A percentile compares a stretch with the other conserved stretches of the same genome.
These are phyloP conservation scores for Silene conica DNA, from an alignment of 148 eudicot species.

Conservation along the genomic window DNA sequence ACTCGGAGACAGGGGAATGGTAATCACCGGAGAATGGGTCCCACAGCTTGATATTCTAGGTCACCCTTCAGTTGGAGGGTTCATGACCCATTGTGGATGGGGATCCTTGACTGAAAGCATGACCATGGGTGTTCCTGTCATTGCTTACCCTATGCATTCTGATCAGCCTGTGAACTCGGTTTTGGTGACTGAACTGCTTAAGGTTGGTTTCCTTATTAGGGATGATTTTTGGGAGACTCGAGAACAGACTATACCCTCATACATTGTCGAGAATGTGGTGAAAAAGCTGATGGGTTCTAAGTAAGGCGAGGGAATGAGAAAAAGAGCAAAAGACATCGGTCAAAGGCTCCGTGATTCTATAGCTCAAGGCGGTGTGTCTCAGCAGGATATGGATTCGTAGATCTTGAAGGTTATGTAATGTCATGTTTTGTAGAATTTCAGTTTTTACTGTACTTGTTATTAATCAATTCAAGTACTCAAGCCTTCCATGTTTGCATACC, in stretches of 20 bases:
- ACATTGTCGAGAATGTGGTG: constrained; percentile 23
- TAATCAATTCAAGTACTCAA: too few relatives aligned
- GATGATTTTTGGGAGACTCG: constrained; percentile 32
- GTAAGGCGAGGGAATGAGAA: constrained; percentile 39
- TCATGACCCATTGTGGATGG: constrained; percentile 17
- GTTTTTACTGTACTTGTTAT: too few relatives aligned
- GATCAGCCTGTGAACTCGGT: constrained; percentile 39
- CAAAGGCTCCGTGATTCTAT: constrained; percentile 14
- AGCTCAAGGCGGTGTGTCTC: constrained; percentile 34
- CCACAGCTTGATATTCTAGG: constrained; percentile 12
- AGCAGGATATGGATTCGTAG: constrained; percentile 29
- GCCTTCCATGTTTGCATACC: too few relatives aligned
- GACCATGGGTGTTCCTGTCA: constrained; percentile 14
- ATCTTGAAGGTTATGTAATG: neutral
- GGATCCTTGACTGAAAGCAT: constrained; percentile 7
- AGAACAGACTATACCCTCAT: constrained; percentile 23
- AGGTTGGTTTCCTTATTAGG: constrained; percentile 31
- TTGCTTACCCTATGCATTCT: constrained; percentile 5
- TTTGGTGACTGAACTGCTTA: constrained; percentile 30
- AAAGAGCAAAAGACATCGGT: constrained; percentile 34
- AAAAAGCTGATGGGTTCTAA: constrained; percentile 33
- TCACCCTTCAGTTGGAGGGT: constrained; percentile 13
- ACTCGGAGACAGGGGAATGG: constrained; percentile 2
- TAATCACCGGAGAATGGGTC: constrained; percentile 5
- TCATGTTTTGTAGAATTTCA: neutral